Evolutionary conservation across 2,329 filamentous ascomycete species (phyloP).

Genomic region (Colletotrichum navitas): DNA sequence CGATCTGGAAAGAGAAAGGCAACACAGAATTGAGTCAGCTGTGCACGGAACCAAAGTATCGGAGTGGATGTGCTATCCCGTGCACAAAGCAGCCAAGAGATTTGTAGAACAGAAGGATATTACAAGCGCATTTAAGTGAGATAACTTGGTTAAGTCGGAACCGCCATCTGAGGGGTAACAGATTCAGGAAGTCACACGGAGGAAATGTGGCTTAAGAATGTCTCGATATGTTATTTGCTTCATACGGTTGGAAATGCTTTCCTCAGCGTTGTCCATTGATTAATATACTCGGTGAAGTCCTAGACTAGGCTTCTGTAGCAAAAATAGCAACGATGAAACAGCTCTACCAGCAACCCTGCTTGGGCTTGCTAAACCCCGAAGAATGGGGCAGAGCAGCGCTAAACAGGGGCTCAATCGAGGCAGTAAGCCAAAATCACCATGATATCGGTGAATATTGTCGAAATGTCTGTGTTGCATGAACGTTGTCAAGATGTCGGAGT

Average conservation of each 20-base stretch:
- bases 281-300: background rate
- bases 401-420: background rate
- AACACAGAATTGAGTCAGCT: background rate
- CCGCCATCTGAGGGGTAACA: background rate
- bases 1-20: background rate
- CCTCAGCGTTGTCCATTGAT: background rate
- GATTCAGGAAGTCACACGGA: background rate
- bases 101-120: background rate
- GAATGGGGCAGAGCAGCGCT: background rate
- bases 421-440: background rate
- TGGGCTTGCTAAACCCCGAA: background rate
- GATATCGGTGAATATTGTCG: too few relatives aligned
- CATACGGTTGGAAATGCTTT: background rate
- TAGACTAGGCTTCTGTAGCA: background rate
- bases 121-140: background rate
- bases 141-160: too few relatives aligned
- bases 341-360: background rate
- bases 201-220: background rate
- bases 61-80: background rate
- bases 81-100: background rate
- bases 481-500: background rate
- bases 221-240: background rate
- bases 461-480: background rate
- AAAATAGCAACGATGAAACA: constrained; percentile 5
- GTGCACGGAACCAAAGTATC: background rate